A percentile compares a stretch with the other conserved stretches of the same genome.
Evolutionary conservation across 1,284 basidiomycete genomes (phyloP).

Genomic region (Pseudozyma tsukubaensis): DNA sequence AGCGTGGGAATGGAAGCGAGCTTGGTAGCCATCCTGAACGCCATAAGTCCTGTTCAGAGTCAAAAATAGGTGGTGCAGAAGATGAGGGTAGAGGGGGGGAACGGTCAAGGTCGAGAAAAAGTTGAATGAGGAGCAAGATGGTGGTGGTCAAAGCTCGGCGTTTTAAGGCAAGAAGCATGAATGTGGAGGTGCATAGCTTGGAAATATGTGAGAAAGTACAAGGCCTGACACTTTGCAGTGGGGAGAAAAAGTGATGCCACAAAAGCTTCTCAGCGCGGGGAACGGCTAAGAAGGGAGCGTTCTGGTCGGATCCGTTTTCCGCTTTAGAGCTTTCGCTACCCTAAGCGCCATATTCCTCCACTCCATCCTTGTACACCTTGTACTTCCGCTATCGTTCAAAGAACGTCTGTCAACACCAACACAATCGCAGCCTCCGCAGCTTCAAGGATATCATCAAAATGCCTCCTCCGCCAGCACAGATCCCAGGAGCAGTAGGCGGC

Average conservation of each 20-base stretch:
- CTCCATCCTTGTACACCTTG: background rate
- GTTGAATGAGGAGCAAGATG: background rate
- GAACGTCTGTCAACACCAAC: background rate
- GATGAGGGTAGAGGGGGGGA: background rate
- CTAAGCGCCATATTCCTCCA: background rate
- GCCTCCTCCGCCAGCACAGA: conserved; percentile 47
- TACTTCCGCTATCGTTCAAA: background rate
- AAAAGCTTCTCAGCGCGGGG: background rate
- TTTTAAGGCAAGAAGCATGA: background rate
- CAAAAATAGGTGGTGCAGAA: background rate
- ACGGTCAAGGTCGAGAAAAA: background rate
- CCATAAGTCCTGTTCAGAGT: background rate
- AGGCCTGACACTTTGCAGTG: background rate
- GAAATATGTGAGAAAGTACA: background rate
- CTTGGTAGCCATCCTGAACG: conserved; percentile 15
- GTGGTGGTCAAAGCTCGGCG: conserved; percentile 3
- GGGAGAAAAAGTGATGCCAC: background rate
- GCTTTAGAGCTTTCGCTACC: background rate
- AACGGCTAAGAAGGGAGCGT: too few species aligned
- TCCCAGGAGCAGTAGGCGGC: conserved; percentile 41
- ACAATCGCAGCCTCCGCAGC: background rate
- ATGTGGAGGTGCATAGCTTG: background rate
- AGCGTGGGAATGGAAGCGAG: conserved; percentile 28
- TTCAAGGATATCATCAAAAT: conserved; percentile 7
- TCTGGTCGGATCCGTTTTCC: background rate